Evolutionary conservation across 2,329 filamentous ascomycete genomes (phyloP).

Genomic region (Geosmithia flava): DNA sequence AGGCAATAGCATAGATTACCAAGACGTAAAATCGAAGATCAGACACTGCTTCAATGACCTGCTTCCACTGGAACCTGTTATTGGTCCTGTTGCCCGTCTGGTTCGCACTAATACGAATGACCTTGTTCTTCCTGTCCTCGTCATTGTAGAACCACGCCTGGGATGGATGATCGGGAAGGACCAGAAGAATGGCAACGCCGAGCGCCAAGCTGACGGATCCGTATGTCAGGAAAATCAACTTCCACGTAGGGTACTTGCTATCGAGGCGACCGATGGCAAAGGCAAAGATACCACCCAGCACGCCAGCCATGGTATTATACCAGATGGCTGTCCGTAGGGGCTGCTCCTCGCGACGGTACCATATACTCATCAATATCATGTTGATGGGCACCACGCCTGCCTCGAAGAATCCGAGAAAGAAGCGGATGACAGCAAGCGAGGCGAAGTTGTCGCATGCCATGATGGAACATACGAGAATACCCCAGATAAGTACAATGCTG

Average conservation of each 20-base stretch:
- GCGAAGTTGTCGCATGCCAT: constrained; percentile 13
- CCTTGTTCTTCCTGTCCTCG: too few relatives aligned
- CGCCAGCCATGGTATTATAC: constrained; percentile 16
- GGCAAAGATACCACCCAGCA: constrained; percentile 16
- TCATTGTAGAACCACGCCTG: too few relatives aligned
- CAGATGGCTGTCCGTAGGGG: constrained; percentile 17
- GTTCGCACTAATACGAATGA: too few relatives aligned
- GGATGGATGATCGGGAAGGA: constrained; percentile 3
- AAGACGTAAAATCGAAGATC: too few relatives aligned
- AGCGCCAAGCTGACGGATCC: constrained; percentile 8
- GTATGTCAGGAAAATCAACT: constrained; percentile 10
- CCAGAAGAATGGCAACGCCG: constrained; percentile 5
- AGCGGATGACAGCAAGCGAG: constrained; percentile 11
- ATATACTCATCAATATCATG: constrained; percentile 16
- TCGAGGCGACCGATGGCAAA: constrained; percentile 16
- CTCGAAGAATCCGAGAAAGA: constrained; percentile 15
- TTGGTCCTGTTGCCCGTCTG: too few relatives aligned
- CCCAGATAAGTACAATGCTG: not conserved
- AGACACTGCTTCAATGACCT: too few relatives aligned
- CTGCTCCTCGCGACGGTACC: constrained; percentile 18
- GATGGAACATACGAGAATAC: constrained; percentile 1
- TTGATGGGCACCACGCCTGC: constrained; percentile 14
- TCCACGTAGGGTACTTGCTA: constrained; percentile 10
- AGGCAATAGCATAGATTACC: too few relatives aligned
- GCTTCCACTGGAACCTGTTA: too few relatives aligned